Conservation (phyloP, 2,329 filamentous ascomycete genomes). For the Fusarium sp. region DNA sequence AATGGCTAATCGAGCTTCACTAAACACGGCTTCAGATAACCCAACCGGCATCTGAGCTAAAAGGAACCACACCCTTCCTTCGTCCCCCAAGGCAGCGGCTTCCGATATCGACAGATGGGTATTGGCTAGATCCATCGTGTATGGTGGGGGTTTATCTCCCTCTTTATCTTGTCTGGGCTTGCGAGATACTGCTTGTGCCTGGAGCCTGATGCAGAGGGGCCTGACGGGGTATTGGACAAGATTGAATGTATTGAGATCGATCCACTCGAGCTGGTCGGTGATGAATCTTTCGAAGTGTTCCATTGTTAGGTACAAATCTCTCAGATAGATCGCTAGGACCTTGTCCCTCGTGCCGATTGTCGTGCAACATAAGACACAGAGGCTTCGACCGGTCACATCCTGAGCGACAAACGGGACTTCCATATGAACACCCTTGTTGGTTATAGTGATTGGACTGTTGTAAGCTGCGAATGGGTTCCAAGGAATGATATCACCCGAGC, state of each 20-base stretch:
- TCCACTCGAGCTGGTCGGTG: neutral
- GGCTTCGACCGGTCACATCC: neutral
- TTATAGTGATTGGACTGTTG: neutral
- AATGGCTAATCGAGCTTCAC: fast-evolving
- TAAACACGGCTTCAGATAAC: fast-evolving
- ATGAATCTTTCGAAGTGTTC: slow-evolving; percentile 23
- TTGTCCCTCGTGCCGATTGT: neutral
- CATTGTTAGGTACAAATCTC: slow-evolving; percentile 16
- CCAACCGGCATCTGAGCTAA: neutral
- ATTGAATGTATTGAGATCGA: neutral
- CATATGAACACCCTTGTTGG: slow-evolving; percentile 14
- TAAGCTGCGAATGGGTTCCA: slow-evolving; percentile 11
- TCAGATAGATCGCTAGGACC: neutral
- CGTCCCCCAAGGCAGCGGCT: slow-evolving; percentile 3
- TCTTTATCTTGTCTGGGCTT: fast-evolving
- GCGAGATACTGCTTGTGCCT: fast-evolving
- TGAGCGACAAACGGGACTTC: slow-evolving; percentile 7
- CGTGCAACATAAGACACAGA: slow-evolving; percentile 12
- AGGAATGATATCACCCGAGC: neutral
- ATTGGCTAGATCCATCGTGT: neutral
- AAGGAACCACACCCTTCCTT: neutral
- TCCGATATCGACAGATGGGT: neutral
- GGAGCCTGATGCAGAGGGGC: neutral
- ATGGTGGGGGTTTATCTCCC: neutral
- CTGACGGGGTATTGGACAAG: neutral